These are phyloP conservation scores for Fusarium anguioides DNA, from an alignment of 2,329 filamentous ascomycete genomes.

Conservation along the genomic window DNA sequence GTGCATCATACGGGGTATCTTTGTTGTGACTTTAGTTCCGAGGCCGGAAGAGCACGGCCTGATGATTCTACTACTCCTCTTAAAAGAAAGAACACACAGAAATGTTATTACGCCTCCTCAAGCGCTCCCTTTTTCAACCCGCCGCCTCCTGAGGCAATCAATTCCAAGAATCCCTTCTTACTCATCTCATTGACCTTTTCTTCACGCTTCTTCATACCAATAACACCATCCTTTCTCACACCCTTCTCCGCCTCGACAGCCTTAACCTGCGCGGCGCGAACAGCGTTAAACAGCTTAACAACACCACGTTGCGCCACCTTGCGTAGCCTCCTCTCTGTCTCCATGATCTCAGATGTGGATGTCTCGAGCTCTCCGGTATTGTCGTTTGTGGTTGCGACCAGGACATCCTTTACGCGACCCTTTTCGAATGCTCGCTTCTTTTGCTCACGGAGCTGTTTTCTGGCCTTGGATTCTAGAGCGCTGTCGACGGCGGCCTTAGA, in stretches of 20 bases:
- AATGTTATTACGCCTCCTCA: slow-evolving; percentile 62
- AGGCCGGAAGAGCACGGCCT: slow-evolving; percentile 41
- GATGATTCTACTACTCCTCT: slow-evolving; percentile 47
- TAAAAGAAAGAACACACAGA: slow-evolving; percentile 31
- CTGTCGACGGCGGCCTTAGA: slow-evolving; percentile 78
- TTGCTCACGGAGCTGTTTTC: slow-evolving; percentile 81
- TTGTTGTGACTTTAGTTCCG: slow-evolving; percentile 45
- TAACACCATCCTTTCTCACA: slow-evolving; percentile 75
- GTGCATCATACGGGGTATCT: slow-evolving; percentile 48
- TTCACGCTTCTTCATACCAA: slow-evolving; percentile 83
- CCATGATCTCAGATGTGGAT: slow-evolving; percentile 67
- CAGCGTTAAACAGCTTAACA: slow-evolving; percentile 95
- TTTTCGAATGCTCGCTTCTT: slow-evolving; percentile 84
- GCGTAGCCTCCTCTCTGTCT: slow-evolving; percentile 81
- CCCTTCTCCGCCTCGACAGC: slow-evolving; percentile 80
- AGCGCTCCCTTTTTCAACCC: slow-evolving; percentile 68
- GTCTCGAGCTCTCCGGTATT: slow-evolving; percentile 55
- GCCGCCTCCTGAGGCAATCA: slow-evolving; percentile 77
- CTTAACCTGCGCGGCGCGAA: slow-evolving; percentile 90
- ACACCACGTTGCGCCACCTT: slow-evolving; percentile 95
- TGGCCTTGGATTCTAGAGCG: slow-evolving; percentile 84
- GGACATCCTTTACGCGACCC: slow-evolving; percentile 87
- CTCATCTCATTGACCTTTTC: slow-evolving; percentile 96
- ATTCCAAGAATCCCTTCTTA: slow-evolving; percentile 93
- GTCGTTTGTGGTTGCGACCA: slow-evolving; percentile 70